Percentiles rank a stretch among this genome's conserved stretches.
These are phyloP conservation scores for Apiospora phragmitis DNA, from an alignment of 2,329 filamentous ascomycete species.

Conservation along the genomic window DNA sequence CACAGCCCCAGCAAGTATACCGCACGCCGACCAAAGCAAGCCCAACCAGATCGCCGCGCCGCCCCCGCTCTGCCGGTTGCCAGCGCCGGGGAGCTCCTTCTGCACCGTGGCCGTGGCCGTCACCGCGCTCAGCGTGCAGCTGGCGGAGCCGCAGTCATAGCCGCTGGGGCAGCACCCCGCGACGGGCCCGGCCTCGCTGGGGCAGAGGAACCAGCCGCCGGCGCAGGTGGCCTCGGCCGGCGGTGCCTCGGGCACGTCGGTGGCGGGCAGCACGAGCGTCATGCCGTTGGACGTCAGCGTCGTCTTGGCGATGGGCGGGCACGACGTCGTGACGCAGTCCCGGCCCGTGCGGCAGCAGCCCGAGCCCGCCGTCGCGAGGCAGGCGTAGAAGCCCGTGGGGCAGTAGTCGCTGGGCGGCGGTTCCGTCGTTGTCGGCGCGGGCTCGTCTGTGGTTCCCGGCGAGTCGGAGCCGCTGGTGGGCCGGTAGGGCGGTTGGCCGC, in stretches of 20 bases:
- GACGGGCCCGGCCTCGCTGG: constrained; percentile 55
- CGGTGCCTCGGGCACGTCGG: constrained; percentile 43
- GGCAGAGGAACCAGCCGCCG: constrained; percentile 75
- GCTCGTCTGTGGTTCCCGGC: constrained; percentile 35
- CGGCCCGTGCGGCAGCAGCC: constrained; percentile 85
- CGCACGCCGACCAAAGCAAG: neutral
- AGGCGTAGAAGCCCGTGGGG: constrained; percentile 90
- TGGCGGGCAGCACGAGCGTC: constrained; percentile 68
- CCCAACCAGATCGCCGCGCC: neutral
- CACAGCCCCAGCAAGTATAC: neutral
- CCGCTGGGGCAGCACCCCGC: constrained; percentile 84
- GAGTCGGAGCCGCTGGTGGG: constrained; percentile 33
- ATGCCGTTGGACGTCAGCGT: constrained; percentile 68
- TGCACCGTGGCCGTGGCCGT: constrained; percentile 58
- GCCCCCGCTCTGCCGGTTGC: neutral
- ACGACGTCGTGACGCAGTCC: constrained; percentile 80
- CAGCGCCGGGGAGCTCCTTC: constrained; percentile 46
- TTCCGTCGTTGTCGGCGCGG: constrained; percentile 19
- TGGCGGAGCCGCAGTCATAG: constrained; percentile 70
- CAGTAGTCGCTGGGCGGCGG: constrained; percentile 55
- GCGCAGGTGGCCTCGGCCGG: constrained; percentile 61
- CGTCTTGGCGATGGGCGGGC: constrained; percentile 60
- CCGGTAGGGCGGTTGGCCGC: constrained; percentile 35
- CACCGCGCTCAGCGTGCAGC: constrained; percentile 62
- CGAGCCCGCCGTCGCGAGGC: constrained; percentile 79